A percentile compares a stretch with the other conserved stretches of the same genome.
phyloP scores from a whole-genome alignment of 495 filamentous ascomycete species.

The Terfezia claveryi region DNA sequence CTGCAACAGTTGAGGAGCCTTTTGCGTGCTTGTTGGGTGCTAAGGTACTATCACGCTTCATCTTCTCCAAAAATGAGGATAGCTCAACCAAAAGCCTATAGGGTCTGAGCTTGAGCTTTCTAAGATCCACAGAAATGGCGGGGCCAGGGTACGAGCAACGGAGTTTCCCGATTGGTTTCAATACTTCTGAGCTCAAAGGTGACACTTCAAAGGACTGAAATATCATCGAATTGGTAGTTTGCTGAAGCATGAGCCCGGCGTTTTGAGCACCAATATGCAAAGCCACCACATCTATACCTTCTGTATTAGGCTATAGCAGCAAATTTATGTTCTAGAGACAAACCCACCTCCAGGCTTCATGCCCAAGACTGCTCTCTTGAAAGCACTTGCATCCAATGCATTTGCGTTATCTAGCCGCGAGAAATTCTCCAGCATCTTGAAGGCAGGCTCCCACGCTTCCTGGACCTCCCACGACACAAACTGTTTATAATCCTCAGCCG shows the following conservation, averaged over 20 bases:
- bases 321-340: no score
- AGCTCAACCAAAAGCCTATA: constrained; percentile 22
- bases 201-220: constrained; percentile 38
- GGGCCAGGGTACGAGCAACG: constrained; percentile 33
- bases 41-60: constrained; percentile 18
- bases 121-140: constrained; percentile 21
- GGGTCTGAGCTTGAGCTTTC: constrained; percentile 16
- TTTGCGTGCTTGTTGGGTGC: constrained; percentile 15
- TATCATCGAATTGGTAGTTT: constrained; percentile 13
- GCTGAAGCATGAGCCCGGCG: constrained; percentile 31
- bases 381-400: not conserved
- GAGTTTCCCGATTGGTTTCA: constrained; percentile 29
- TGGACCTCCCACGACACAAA: not conserved
- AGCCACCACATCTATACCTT: constrained; percentile 12
- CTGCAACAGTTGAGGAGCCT: constrained; percentile 5
- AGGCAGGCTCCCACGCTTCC: no score
- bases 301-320: no score
- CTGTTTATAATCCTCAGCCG: not conserved
- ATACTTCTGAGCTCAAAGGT: constrained; percentile 27
- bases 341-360: not conserved
- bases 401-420: not conserved
- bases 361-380: not conserved
- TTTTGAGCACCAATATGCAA: constrained; percentile 36
- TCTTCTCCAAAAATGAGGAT: constrained; percentile 23
- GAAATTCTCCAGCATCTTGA: constrained; percentile 1